These are phyloP conservation scores for Jatropha multifida DNA, from an alignment of 441 rosid genomes.

Conservation along the genomic window DNA sequence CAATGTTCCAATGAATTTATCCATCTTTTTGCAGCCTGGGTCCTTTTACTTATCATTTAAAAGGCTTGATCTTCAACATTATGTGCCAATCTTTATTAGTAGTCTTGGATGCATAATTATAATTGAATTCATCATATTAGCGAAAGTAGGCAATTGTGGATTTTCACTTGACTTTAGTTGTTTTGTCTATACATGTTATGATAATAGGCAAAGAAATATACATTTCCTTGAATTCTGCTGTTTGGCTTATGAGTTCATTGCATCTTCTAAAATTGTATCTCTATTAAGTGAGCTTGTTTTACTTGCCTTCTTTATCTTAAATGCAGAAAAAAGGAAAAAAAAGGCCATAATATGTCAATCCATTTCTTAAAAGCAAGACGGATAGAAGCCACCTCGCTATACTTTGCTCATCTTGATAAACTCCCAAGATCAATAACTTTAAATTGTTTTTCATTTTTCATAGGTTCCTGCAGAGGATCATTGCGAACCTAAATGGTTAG, in stretches of 20 bases:
- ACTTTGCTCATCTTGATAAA: slow-evolving; percentile 12
- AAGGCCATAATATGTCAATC: not conserved
- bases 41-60: not conserved
- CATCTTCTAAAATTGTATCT: slow-evolving; percentile 7
- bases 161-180: not conserved
- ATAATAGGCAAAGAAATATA: not conserved
- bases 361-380: not conserved
- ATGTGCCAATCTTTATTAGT: not conserved
- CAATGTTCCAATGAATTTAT: not conserved
- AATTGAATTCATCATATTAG: not conserved
- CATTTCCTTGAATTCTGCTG: not conserved
- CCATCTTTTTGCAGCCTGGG: not conserved
- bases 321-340: not conserved
- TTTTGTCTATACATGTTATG: not conserved
- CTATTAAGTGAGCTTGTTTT: not conserved
- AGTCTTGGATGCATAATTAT: not conserved
- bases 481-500: slow-evolving; percentile 62
- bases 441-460: slow-evolving; percentile 19
- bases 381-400: not conserved
- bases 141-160: not conserved
- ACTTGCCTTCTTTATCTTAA: not conserved
- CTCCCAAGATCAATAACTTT: slow-evolving; percentile 5
- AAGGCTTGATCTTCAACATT: not conserved
- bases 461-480: slow-evolving; percentile 50
- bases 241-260: not conserved